Base-by-base conservation (phyloP, 371 early-diverging fungal species). In the Mucor sp. region DNA sequence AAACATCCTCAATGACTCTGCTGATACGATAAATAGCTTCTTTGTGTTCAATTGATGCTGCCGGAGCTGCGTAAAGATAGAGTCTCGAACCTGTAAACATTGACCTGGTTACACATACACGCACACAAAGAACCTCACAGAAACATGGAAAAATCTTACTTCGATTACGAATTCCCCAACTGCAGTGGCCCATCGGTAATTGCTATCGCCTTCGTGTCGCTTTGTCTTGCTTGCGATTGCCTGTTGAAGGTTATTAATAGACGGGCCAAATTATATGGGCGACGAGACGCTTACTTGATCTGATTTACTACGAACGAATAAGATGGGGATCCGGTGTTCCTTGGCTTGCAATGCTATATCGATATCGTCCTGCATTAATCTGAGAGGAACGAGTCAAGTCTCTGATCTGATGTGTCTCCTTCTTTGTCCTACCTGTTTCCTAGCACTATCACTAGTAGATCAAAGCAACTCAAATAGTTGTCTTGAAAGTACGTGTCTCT, bases 401-500 rank as follows among this genome's bases (percentile, higher is more conserved):
- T 11, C 21, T 12, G 7, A 47, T 32, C 47, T 35, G 9, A 30
- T 57, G 3, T n/a, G 9, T 19, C 17, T 11, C 32, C 23, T 6
- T 3, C 37, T 30, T 43, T 21, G 44, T 25, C 12, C 73, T 81
- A 78, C 80, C 83, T 68, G 58, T 83, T 79, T 9, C 81, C 77
- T n/a, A 71, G 69, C 15, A 83, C 84, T 61, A 83, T 75, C 12
- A 83, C 70, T 9, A 83, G 63, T 15, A 81, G 68, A 72, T 83
- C 84, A 71, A 83, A 83, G 4, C 81, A 80, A 62, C 71, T 74
- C 17, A 83, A 63, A 62, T 74, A 81, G 21, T 83, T 81, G n/a
- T 79, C 74, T 33, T 83, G 74, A 30, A 83, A 83, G 67, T 83
- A 83, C 0, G 81, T 81, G 11, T 78, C 77, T 27, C 74, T 72